These are phyloP conservation scores for Aspergillus sclerotiicarbonarius DNA, from an alignment of 495 filamentous ascomycete species.

Conservation along the genomic window DNA sequence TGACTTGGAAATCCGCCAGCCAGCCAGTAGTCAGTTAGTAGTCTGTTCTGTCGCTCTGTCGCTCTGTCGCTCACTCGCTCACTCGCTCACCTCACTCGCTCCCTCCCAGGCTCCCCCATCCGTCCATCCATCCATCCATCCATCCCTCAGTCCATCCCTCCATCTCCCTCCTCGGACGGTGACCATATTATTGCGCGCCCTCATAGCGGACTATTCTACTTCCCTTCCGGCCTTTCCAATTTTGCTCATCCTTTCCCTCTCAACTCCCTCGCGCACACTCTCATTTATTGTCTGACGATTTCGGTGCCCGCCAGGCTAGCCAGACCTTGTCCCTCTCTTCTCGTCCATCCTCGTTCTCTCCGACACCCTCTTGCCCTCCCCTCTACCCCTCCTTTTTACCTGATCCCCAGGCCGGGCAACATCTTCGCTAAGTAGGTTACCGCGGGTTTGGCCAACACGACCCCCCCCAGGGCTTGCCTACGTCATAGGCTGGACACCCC, in stretches of 20 bases:
- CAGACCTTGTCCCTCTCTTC: background rate
- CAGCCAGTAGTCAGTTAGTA: too few relatives aligned
- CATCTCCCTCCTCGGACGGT: conserved; percentile 1
- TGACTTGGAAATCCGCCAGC: background rate
- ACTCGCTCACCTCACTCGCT: too few relatives aligned
- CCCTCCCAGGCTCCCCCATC: too few relatives aligned
- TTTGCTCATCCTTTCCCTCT: conserved; percentile 10
- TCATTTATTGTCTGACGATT: background rate
- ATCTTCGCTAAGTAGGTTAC: conserved; percentile 10
- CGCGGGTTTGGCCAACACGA: conserved; percentile 18
- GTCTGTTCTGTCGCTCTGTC: too few relatives aligned
- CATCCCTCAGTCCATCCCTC: background rate
- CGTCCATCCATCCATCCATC: background rate
- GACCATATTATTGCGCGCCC: background rate
- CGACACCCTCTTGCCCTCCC: conserved; percentile 1
- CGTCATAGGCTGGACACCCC: conserved; percentile 37
- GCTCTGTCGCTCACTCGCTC: too few relatives aligned
- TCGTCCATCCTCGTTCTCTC: background rate
- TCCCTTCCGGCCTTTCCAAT: conserved; percentile 19
- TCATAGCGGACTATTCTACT: conserved; percentile 26
- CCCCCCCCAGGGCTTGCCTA: conserved; percentile 27
- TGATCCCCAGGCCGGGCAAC: background rate
- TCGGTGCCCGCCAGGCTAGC: background rate
- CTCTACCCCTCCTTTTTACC: background rate
- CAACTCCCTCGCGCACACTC: background rate